phyloP scores from a whole-genome alignment of 2,329 filamentous ascomycete species.

The Xylariales sp. region DNA sequence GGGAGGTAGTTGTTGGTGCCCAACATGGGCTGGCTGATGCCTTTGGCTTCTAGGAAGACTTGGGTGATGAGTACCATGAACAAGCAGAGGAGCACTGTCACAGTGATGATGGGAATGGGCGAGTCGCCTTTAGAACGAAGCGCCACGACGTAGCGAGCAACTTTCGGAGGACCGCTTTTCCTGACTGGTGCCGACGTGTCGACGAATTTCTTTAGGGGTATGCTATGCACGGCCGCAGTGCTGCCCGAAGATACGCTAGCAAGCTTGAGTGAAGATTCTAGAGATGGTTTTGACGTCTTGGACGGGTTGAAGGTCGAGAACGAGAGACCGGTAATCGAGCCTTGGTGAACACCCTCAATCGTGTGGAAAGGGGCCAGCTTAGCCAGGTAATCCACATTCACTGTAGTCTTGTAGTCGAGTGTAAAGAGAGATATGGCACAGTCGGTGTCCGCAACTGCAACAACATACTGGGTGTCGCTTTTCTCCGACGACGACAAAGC shows the following conservation, averaged over 20 bases:
- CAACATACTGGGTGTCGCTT: constrained; percentile 68
- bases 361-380: constrained; percentile 49
- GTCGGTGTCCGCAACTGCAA: constrained; percentile 78
- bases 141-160: constrained; percentile 66
- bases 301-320: constrained; percentile 55
- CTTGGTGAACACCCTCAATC: constrained; percentile 50
- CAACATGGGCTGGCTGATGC: constrained; percentile 50
- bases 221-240: constrained; percentile 72
- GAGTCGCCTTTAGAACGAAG: constrained; percentile 50
- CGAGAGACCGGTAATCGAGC: constrained; percentile 54
- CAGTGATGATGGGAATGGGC: constrained; percentile 45
- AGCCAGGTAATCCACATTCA: constrained; percentile 43
- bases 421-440: constrained; percentile 74
- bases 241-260: constrained; percentile 79
- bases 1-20: constrained; percentile 54
- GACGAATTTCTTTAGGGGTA: constrained; percentile 56
- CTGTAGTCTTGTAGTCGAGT: constrained; percentile 58
- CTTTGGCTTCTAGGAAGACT: constrained; percentile 59
- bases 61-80: constrained; percentile 60
- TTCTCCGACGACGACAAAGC: constrained; percentile 43
- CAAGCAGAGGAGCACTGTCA: constrained; percentile 52
- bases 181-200: constrained; percentile 29
- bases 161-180: constrained; percentile 37
- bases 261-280: constrained; percentile 64
- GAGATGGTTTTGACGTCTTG: constrained; percentile 37